These are phyloP conservation scores for Colletotrichum sp. DNA, from an alignment of 2,329 filamentous ascomycete genomes.

Conservation along the genomic window DNA sequence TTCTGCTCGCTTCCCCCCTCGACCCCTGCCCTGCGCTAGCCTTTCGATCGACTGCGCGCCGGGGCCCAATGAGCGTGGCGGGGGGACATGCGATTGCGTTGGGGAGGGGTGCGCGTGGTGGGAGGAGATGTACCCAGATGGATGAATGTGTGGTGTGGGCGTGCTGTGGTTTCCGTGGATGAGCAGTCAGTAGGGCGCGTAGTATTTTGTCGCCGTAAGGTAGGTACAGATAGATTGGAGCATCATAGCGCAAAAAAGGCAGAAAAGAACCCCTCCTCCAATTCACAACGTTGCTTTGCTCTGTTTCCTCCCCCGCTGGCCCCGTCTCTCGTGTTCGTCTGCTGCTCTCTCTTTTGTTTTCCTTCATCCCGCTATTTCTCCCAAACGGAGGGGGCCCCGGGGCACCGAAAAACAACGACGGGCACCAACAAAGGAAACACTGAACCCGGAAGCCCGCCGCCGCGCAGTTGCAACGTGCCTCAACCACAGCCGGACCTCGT, in stretches of 20 bases:
- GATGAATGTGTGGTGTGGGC: not conserved
- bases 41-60: conserved; percentile 12
- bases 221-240: not conserved
- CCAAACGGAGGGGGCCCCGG: not conserved
- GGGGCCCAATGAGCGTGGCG: conserved; percentile 7
- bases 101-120: not conserved
- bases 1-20: conserved; percentile 2
- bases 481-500: not conserved
- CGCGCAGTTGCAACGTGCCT: conserved; percentile 17
- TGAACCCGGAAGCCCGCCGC: not conserved
- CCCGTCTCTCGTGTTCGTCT: not conserved
- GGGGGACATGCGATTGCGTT: not conserved
- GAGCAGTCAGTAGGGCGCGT: not conserved
- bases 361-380: not conserved
- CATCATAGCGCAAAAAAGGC: conserved; percentile 5
- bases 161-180: not conserved
- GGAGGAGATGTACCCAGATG: not conserved
- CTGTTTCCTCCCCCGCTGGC: not conserved
- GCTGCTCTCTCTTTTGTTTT: not conserved
- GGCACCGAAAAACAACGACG: not conserved
- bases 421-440: not conserved
- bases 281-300: not conserved
- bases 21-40: conserved; percentile 14
- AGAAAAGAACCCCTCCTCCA: not conserved
- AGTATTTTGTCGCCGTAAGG: not conserved